Evolutionary conservation across 2,329 filamentous ascomycete species (phyloP).

Genomic region (Scedosporium apiospermum): DNA sequence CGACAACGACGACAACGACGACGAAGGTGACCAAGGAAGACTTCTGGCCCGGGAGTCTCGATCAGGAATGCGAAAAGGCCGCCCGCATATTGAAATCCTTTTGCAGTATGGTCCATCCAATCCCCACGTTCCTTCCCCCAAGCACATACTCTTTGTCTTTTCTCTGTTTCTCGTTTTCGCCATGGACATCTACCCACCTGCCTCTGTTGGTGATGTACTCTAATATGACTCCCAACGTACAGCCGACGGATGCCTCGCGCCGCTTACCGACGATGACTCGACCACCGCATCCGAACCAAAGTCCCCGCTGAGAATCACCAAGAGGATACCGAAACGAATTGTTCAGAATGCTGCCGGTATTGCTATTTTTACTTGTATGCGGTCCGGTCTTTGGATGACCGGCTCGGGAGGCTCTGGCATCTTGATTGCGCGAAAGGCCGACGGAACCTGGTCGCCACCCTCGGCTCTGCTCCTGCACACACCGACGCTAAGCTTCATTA

Average conservation of each 20-base stretch:
- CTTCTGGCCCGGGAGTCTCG: slow-evolving; percentile 77
- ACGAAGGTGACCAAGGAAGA: slow-evolving; percentile 36
- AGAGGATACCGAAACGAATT: slow-evolving; percentile 79
- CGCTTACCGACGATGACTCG: slow-evolving; percentile 26
- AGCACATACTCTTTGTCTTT: slow-evolving; percentile 7
- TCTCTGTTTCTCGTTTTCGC: slow-evolving; percentile 9
- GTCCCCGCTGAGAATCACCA: slow-evolving; percentile 45
- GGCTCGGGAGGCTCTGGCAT: slow-evolving; percentile 86
- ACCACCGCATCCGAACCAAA: slow-evolving; percentile 28
- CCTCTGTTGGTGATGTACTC: not conserved
- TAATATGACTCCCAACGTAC: slow-evolving; percentile 1
- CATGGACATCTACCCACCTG: not conserved
- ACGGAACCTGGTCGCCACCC: slow-evolving; percentile 85
- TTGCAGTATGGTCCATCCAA: slow-evolving; percentile 52
- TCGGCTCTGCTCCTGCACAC: slow-evolving; percentile 89
- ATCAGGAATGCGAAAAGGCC: slow-evolving; percentile 86
- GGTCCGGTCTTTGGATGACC: slow-evolving; percentile 83
- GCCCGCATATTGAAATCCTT: slow-evolving; percentile 84
- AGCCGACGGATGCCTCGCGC: slow-evolving; percentile 49
- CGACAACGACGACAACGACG: slow-evolving; percentile 48
- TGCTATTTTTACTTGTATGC: slow-evolving; percentile 92
- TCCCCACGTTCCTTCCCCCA: not conserved
- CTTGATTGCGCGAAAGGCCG: slow-evolving; percentile 71
- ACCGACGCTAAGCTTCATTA: slow-evolving; percentile 76
- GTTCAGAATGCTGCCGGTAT: slow-evolving; percentile 84